phyloP scores from a whole-genome alignment of 176 grass and related monocot genomes.

The Tuctoria greenei region DNA sequence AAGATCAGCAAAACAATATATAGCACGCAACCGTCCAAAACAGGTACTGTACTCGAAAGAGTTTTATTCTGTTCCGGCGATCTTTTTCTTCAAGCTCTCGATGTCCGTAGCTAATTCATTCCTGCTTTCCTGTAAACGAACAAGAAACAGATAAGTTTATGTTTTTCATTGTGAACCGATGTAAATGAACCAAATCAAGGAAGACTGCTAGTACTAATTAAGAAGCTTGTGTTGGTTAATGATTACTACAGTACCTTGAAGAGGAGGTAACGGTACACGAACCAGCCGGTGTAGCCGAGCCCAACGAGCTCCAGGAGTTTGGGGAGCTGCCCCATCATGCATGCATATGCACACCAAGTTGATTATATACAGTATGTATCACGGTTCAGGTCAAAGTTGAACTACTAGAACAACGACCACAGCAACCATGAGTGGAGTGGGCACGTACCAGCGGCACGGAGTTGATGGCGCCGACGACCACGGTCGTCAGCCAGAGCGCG shows the following conservation, averaged over 20 bases:
- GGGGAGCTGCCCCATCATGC: constrained; percentile 60
- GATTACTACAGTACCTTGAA: constrained; percentile 98
- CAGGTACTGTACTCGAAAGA: background rate
- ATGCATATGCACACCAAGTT: no score
- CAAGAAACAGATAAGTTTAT: background rate
- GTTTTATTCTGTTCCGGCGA: constrained; percentile 72
- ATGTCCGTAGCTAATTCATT: constrained; percentile 81
- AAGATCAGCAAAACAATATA: no score
- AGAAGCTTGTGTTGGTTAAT: constrained; percentile 30
- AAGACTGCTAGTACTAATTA: no score
- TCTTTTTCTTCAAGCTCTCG: constrained; percentile 85
- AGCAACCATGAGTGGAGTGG: background rate
- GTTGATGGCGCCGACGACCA: constrained; percentile 86
- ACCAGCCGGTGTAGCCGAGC: constrained; percentile 96
- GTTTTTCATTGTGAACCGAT: background rate
- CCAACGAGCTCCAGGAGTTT: constrained; percentile 94
- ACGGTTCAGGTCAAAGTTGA: background rate
- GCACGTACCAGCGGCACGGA: constrained; percentile 85
- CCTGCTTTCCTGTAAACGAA: constrained; percentile 61
- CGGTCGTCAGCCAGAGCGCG: constrained; percentile 79
- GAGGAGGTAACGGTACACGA: constrained; percentile 97
- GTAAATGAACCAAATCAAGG: background rate
- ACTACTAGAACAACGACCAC: background rate
- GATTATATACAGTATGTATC: no score
- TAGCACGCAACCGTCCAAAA: constrained; percentile 9